Evolutionary conservation across 106 monocot genomes (phyloP), one percentile per base, ranked within the genome.

Genomic region (Acorus gramineus): DNA sequence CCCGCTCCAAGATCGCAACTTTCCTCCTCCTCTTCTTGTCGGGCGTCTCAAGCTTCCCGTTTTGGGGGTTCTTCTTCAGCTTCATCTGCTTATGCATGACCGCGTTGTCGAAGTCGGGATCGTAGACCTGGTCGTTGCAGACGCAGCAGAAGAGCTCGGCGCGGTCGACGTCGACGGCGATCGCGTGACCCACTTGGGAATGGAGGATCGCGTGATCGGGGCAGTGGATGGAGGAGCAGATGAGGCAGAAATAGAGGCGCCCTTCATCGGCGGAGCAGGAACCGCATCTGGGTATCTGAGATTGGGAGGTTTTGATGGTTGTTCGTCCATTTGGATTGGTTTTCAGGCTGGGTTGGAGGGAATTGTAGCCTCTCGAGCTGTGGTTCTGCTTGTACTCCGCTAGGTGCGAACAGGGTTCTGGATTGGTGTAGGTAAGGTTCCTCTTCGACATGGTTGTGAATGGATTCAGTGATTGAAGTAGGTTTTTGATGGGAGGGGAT

Each of bases 61-160:
- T 12, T 56, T 5, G 70, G 44, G 3, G 54, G 62, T 52, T 56
- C 57, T 28, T 28, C 28, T 28, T 28, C 28, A 28, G 1, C 73
- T 8, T 14, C 52, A 78, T 64, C 53, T 67, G 64, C 49, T 75
- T 75, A 14, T 47, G 62, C 55, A 76, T 60, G 11, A 73, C 64
- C 13, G 57, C 60, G 10, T 49, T 57, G 51, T 86, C 86, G 61
- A 82, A 82, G 8, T 80, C 86, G 8, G 61, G 62, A 53, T 86
- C 86, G 28, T 82, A 86, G 44, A 86, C 74, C 67, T 86, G 86
- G 46, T 86, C 86, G 49, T n/a, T 48, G 71, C 86, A 86, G 56
- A 11, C 6, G 56, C 67, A 73, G 76, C 86, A 86, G 71, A 82
- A 86, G 56, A 86, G 76, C 74, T 86, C 86, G 53, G 76, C 73